Base-by-base conservation (phyloP, 495 filamentous ascomycete genomes). In the Aspergillus carlsbadensis region DNA sequence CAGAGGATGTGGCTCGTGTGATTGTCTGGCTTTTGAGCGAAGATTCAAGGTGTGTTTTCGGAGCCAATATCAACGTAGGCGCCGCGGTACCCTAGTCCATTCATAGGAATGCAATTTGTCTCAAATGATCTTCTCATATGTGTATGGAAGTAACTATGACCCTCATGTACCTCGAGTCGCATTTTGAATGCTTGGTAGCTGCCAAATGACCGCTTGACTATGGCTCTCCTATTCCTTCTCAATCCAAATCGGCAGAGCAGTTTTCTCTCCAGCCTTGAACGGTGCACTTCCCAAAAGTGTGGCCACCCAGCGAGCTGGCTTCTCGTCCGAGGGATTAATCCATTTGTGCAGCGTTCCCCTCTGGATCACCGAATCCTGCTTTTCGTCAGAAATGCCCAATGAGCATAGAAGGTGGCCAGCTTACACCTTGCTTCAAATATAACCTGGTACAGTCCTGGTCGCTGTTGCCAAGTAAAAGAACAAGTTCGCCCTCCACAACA, bases 11-110 rank as follows among this genome's bases (percentile, higher is more conserved):
- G 11, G 54, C 54, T 33, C 44, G 54, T 4, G 37, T 36, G 15
- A 42, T 56, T 41, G 54, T 56, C 0, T 56, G 54, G 54, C 15
- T 56, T 3, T 21, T 56, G 22, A 49, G 31, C 24, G 44, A 50
- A 5, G 54, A 56, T 42, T 56, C 54, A 6, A 24, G 18, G 10
- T 26, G 33, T 2, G 54, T 56, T 1, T 56, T 31, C 13, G 54
- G 54, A 4, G 29, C 54, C 1, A 56, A 56, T 56, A 49, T 56
- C 11, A 56, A 56, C 20, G 54, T 56, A 7, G 54, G 54, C 0
- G 54, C 54, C 40, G 54, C 17, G 5, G 18, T 44, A 44, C 41
- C 41, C 10, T 44, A 44, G 41, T 44, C 37, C 14, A 1, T 41
- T 13, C 4, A 29, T 3, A 29, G 26, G 26, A 29, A 29, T 29